A percentile compares a stretch with the other conserved stretches of the same genome.
phyloP scores from a whole-genome alignment of 208 protist species.

The Leishmania mexicana region DNA sequence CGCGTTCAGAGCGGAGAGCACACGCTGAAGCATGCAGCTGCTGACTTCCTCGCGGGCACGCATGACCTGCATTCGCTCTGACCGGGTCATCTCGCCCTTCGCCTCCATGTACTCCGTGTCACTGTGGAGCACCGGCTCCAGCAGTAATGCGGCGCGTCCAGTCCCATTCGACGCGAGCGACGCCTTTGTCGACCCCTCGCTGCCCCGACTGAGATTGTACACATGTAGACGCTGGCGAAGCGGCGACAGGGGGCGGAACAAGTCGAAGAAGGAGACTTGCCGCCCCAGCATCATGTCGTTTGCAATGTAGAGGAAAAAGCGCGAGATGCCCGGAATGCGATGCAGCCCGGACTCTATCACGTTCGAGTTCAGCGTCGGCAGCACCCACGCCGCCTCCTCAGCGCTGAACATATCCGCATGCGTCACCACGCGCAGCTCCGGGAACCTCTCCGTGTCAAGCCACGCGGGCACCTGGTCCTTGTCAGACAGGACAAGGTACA shows the following conservation, averaged over 20 bases:
- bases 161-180: not conserved
- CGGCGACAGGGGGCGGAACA: conserved; percentile 47
- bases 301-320: conserved; percentile 52
- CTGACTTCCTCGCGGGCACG: conserved; percentile 8
- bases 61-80: not conserved
- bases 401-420: conserved; percentile 41
- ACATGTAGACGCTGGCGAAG: conserved; percentile 6
- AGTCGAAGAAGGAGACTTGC: conserved; percentile 43
- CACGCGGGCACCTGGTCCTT: conserved; percentile 45
- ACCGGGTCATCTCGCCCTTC: not conserved
- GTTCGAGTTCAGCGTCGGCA: conserved; percentile 49
- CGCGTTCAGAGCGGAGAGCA: not conserved
- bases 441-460: conserved; percentile 38
- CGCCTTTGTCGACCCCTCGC: not conserved
- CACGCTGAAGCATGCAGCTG: conserved; percentile 13
- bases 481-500: conserved; percentile 45
- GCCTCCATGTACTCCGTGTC: conserved; percentile 3
- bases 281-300: conserved; percentile 63
- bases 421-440: conserved; percentile 39
- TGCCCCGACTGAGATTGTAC: not conserved
- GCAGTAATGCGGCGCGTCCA: conserved; percentile 8
- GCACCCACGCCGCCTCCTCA: conserved; percentile 24
- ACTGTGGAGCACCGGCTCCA: conserved; percentile 35
- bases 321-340: conserved; percentile 43
- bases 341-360: conserved; percentile 45